A percentile compares a stretch with the other conserved stretches of the same genome.
Evolutionary conservation across 2,329 filamentous ascomycete genomes (phyloP).

Genomic region (Taxawa tesnikishii): DNA sequence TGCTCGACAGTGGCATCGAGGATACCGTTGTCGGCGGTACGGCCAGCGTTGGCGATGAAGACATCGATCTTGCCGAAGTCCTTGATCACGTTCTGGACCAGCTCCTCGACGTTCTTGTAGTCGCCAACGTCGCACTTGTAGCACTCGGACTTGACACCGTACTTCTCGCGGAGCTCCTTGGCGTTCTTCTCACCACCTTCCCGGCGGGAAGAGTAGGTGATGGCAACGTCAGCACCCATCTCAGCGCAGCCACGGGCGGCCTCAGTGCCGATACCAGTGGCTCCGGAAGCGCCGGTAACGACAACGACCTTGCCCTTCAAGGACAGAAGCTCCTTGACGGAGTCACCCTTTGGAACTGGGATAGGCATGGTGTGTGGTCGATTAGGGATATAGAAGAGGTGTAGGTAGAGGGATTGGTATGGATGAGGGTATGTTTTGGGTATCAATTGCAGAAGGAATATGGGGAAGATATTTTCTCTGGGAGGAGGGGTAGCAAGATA

Average conservation of each 20-base stretch:
- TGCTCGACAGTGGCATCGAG: slow-evolving; percentile 59
- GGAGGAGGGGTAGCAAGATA: no score
- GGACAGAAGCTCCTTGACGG: slow-evolving; percentile 44
- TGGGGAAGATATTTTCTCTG: no score
- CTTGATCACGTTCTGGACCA: slow-evolving; percentile 46
- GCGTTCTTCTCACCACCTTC: slow-evolving; percentile 55
- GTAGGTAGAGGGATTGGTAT: no score
- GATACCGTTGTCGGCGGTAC: slow-evolving; percentile 56
- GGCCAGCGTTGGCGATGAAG: slow-evolving; percentile 59
- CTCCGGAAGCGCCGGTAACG: slow-evolving; percentile 43
- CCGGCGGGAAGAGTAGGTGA: slow-evolving; percentile 53
- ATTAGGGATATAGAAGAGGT: no score
- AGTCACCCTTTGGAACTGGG: slow-evolving; percentile 33
- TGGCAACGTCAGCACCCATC: slow-evolving; percentile 51
- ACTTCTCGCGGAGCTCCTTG: slow-evolving; percentile 45
- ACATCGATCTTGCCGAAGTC: slow-evolving; percentile 62
- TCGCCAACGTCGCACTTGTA: slow-evolving; percentile 53
- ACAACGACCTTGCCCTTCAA: slow-evolving; percentile 42
- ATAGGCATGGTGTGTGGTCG: slow-evolving; percentile 9
- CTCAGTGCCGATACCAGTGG: slow-evolving; percentile 57
- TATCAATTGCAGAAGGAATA: no score
- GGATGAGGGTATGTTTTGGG: no score
- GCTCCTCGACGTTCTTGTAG: slow-evolving; percentile 43
- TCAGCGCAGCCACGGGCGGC: slow-evolving; percentile 53
- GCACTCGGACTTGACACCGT: slow-evolving; percentile 54